These are phyloP conservation scores for Cetraspora pellucida DNA, from an alignment of 192 early-diverging fungal species.

Conservation along the genomic window DNA sequence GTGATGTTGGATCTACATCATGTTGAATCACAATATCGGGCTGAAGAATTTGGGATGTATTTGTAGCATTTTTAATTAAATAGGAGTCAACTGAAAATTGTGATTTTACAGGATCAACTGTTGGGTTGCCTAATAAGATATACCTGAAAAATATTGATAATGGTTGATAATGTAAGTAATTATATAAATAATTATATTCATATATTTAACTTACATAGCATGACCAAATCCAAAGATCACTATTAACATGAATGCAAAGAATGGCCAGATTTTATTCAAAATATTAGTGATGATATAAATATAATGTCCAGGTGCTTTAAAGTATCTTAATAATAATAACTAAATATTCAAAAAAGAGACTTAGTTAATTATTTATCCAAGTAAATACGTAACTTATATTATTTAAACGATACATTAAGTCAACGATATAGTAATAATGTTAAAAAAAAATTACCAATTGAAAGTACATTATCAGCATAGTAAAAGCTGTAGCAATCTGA, in stretches of 20 bases:
- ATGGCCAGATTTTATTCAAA: not conserved
- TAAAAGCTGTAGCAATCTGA: not conserved
- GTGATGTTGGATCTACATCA: no score
- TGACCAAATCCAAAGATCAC: constrained; percentile 10
- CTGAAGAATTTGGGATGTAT: not conserved
- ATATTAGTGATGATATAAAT: not conserved
- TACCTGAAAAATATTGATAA: not conserved
- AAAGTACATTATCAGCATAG: not conserved
- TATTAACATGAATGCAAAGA: not conserved
- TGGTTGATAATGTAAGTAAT: no score
- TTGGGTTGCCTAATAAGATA: not conserved
- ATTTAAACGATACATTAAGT: not conserved
- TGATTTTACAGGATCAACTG: not conserved
- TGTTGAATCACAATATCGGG: not conserved
- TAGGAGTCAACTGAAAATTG: no score
- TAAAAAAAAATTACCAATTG: not conserved
- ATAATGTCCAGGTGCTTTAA: not conserved
- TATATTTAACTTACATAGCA: not conserved
- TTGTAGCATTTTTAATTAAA: no score
- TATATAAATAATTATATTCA: not conserved
- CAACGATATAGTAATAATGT: no score
- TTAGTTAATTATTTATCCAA: no score
- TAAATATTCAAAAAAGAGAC: not conserved
- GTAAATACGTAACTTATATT: not conserved
- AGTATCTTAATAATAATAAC: constrained; percentile 1